Percentiles rank a stretch among this genome's conserved stretches.
These are phyloP conservation scores for Udeniomyces megalosporus DNA, from an alignment of 768 basidiomycete species.

Conservation along the genomic window DNA sequence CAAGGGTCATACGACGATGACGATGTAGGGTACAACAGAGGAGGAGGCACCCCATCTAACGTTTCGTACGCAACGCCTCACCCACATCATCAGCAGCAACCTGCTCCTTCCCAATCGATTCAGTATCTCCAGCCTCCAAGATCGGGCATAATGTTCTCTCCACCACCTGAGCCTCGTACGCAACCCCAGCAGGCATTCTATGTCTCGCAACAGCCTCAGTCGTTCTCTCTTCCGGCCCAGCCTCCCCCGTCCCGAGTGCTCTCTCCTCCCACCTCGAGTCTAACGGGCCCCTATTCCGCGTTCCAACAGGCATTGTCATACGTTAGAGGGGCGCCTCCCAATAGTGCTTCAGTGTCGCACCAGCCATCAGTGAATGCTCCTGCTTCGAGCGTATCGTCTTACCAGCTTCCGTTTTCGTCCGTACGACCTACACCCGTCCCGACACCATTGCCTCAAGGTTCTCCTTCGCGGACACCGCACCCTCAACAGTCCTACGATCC, in stretches of 20 bases:
- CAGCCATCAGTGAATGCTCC: neutral
- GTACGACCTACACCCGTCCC: neutral
- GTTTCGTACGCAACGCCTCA: neutral
- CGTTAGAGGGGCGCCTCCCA: neutral
- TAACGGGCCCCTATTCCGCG: no score
- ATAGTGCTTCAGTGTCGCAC: neutral
- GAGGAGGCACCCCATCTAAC: neutral
- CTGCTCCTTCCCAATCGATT: neutral
- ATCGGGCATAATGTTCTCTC: neutral
- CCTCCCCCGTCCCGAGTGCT: no score
- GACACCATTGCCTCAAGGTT: neutral
- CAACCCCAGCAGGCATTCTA: no score
- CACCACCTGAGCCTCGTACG: neutral
- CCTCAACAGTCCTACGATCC: conserved; percentile 5
- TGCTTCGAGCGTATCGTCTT: neutral
- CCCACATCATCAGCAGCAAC: neutral
- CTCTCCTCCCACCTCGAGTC: no score
- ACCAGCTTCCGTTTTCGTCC: neutral
- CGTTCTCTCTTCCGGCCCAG: no score
- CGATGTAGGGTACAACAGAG: neutral
- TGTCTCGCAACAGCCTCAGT: no score
- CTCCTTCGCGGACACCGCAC: neutral
- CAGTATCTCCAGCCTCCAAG: neutral
- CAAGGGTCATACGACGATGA: neutral
- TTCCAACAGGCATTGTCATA: no score